Percentiles rank a stretch among this genome's conserved stretches.
Evolutionary conservation across 2,329 filamentous ascomycete genomes (phyloP).

Genomic region (Calonectria henricotiae): DNA sequence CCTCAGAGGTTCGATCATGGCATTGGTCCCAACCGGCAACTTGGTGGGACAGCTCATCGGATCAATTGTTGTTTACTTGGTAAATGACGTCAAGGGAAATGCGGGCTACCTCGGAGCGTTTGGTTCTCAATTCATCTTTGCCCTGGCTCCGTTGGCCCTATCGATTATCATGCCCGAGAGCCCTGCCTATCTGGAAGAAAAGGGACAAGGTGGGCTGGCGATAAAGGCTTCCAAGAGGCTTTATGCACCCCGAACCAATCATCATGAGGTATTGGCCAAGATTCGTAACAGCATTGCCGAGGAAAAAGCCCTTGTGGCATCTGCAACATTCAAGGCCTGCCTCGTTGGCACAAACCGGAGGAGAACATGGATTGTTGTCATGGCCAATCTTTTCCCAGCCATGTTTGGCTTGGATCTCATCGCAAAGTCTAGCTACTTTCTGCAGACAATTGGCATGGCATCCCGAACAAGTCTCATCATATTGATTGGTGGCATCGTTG

Average conservation of each 20-base stretch:
- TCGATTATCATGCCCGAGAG: conserved; percentile 53
- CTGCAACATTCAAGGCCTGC: conserved; percentile 60
- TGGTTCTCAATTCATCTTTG: conserved; percentile 50
- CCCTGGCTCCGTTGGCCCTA: conserved; percentile 44
- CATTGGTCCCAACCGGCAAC: conserved; percentile 51
- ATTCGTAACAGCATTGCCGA: conserved; percentile 60
- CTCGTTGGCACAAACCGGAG: conserved; percentile 61
- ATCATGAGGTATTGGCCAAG: conserved; percentile 37
- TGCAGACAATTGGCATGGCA: conserved; percentile 55
- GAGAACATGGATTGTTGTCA: conserved; percentile 58
- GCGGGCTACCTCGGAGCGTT: conserved; percentile 50
- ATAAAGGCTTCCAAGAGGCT: conserved; percentile 43
- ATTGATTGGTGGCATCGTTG: conserved; percentile 63
- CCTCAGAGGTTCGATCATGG: conserved; percentile 51
- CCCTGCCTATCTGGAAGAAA: conserved; percentile 48
- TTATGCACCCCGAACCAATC: conserved; percentile 44
- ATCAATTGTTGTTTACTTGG: conserved; percentile 44
- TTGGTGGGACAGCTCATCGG: conserved; percentile 53
- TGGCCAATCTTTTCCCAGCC: conserved; percentile 60
- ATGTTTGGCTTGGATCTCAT: conserved; percentile 64
- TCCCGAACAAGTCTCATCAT: conserved; percentile 60
- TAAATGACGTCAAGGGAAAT: conserved; percentile 44
- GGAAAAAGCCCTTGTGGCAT: conserved; percentile 53
- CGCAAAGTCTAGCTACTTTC: conserved; percentile 60
- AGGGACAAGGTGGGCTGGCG: conserved; percentile 41